Evolutionary conservation across 2,329 filamentous ascomycete genomes (phyloP).

Genomic region (Ophiobolus disseminans): DNA sequence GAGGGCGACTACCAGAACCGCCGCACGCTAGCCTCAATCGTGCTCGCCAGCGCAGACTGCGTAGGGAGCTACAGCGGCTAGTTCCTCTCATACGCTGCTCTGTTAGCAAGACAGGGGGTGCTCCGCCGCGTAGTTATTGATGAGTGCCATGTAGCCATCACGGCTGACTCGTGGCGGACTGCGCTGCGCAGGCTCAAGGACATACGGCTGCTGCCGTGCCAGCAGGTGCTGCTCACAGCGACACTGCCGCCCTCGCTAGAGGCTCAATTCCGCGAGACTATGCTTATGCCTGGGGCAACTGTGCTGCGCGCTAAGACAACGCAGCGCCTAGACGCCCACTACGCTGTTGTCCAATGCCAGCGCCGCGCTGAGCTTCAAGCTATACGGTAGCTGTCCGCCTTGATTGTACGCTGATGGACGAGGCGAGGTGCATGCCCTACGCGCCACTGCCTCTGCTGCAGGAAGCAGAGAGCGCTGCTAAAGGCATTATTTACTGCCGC

Average conservation of each 20-base stretch:
- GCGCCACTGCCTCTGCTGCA: neutral
- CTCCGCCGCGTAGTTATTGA: neutral
- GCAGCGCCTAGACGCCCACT: neutral
- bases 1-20: too few species aligned
- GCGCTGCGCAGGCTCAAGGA: neutral
- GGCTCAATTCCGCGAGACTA: neutral
- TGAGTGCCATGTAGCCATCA: neutral
- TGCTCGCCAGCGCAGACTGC: too few species aligned
- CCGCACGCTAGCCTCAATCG: too few species aligned
- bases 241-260: neutral
- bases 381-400: too few species aligned
- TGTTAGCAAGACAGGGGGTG: too few species aligned
- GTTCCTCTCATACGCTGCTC: too few species aligned
- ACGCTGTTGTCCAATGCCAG: neutral
- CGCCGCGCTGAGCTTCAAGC: neutral
- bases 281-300: neutral
- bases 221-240: neutral
- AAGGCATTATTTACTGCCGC: too few species aligned
- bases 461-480: neutral
- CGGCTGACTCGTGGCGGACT: neutral
- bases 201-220: neutral
- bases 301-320: neutral
- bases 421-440: neutral
- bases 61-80: too few species aligned
- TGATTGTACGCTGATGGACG: neutral